These are phyloP conservation scores for Neoscytalidium dimidiatum DNA, from an alignment of 2,329 filamentous ascomycete genomes.

Conservation along the genomic window DNA sequence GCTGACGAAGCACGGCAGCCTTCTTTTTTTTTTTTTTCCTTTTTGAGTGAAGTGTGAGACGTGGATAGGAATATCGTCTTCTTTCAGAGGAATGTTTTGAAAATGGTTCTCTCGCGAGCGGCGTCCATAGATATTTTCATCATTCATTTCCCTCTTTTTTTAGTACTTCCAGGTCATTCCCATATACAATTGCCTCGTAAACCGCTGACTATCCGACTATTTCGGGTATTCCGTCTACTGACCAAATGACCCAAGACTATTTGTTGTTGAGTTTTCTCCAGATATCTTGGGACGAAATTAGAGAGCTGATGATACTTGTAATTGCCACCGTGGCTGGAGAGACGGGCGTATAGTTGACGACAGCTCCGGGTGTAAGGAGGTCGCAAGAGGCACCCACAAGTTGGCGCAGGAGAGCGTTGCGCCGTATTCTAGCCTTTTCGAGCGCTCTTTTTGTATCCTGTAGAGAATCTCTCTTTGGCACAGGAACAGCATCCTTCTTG, in stretches of 20 bases:
- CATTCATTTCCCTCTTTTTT: no score
- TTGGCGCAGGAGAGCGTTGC: not conserved
- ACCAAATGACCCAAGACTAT: not conserved
- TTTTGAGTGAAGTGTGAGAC: no score
- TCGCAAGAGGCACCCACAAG: conserved; percentile 10
- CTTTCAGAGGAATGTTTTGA: no score
- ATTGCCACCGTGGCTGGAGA: not conserved
- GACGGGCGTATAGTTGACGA: conserved; percentile 5
- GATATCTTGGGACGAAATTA: conserved; percentile 9
- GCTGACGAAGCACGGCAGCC: no score
- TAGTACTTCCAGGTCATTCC: no score
- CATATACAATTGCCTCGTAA: no score
- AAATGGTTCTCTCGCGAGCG: no score
- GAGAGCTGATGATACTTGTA: conserved; percentile 17
- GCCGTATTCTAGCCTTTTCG: not conserved
- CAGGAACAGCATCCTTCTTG: not conserved
- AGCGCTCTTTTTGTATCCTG: not conserved
- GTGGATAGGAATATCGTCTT: no score
- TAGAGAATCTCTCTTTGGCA: not conserved
- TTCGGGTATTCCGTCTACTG: no score
- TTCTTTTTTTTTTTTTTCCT: no score
- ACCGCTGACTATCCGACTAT: no score
- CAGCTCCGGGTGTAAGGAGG: conserved; percentile 7
- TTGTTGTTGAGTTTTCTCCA: conserved; percentile 14
- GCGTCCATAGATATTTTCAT: no score